Percentiles rank a stretch among this genome's conserved stretches.
Evolutionary conservation across 768 basidiomycete species (phyloP).

Genomic region (Psilocybe cyanescens): DNA sequence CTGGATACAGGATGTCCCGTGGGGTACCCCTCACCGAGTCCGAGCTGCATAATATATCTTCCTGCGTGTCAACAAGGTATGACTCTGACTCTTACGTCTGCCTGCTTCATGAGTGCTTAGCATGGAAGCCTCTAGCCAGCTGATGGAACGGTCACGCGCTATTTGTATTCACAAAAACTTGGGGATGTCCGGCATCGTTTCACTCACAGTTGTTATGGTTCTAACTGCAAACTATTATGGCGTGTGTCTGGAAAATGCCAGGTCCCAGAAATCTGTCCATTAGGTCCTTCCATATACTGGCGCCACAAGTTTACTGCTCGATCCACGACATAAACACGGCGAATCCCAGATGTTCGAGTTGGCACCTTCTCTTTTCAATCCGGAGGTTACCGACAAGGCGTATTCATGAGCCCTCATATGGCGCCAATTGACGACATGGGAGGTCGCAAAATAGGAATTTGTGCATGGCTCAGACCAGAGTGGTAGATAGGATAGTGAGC

Average conservation of each 20-base stretch:
- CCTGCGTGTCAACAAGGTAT: not conserved
- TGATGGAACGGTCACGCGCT: conserved; percentile 18
- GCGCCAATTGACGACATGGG: conserved; percentile 13
- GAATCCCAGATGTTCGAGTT: conserved; percentile 4
- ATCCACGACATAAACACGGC: not conserved
- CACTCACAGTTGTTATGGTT: conserved; percentile 8
- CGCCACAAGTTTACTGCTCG: conserved; percentile 4
- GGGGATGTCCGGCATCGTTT: conserved; percentile 8
- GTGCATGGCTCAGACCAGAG: not conserved
- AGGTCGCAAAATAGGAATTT: not conserved
- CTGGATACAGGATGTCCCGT: not conserved
- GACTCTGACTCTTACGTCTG: not conserved
- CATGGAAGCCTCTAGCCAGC: conserved; percentile 13
- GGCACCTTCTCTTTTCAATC: conserved; percentile 9
- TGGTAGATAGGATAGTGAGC: not conserved
- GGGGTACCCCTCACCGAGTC: not conserved
- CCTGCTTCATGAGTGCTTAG: not conserved
- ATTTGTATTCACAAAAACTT: conserved; percentile 8
- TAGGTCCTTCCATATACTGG: not conserved
- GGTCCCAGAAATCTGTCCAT: conserved; percentile 5
- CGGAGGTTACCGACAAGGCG: conserved; percentile 15
- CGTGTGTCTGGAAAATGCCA: conserved; percentile 7
- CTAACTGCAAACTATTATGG: conserved; percentile 3
- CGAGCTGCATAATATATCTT: not conserved
- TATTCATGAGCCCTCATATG: not conserved